Conservation (phyloP, 495 filamentous ascomycete genomes). For the Trichoderma virens region DNA sequence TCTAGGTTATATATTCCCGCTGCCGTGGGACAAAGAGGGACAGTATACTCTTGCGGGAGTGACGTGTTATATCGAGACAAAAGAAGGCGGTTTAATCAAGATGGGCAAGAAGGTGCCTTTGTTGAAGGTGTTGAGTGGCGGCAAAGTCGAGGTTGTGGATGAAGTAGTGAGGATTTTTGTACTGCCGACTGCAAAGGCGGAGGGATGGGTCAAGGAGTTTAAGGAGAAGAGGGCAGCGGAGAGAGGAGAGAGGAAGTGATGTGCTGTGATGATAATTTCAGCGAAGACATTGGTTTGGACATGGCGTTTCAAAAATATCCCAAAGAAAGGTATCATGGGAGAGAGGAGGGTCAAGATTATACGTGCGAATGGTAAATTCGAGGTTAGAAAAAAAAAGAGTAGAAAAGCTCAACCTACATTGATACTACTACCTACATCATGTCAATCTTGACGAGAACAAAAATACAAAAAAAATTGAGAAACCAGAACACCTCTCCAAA, state of each 20-base stretch:
- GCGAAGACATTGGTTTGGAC: neutral
- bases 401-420: too few relatives aligned
- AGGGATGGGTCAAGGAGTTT: conserved; percentile 73
- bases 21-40: conserved; percentile 70
- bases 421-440: too few relatives aligned
- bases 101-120: conserved; percentile 78
- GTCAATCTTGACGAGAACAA: neutral
- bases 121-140: conserved; percentile 61
- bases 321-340: too few relatives aligned
- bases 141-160: conserved; percentile 84
- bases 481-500: neutral
- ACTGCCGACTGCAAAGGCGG: conserved; percentile 59
- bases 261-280: neutral
- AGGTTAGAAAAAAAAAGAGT: too few relatives aligned
- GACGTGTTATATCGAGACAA: conserved; percentile 88
- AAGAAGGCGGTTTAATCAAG: conserved; percentile 72
- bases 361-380: too few relatives aligned
- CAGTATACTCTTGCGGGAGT: conserved; percentile 59
- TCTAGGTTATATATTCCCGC: conserved; percentile 68
- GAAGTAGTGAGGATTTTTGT: conserved; percentile 73
- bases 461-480: neutral
- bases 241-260: conserved; percentile 15
- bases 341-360: too few relatives aligned
- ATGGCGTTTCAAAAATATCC: neutral
- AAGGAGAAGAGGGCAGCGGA: conserved; percentile 57